Evolutionary conservation across 1,284 basidiomycete genomes (phyloP), one percentile per base, ranked within the genome.

Genomic region (Earliella scabrosa): DNA sequence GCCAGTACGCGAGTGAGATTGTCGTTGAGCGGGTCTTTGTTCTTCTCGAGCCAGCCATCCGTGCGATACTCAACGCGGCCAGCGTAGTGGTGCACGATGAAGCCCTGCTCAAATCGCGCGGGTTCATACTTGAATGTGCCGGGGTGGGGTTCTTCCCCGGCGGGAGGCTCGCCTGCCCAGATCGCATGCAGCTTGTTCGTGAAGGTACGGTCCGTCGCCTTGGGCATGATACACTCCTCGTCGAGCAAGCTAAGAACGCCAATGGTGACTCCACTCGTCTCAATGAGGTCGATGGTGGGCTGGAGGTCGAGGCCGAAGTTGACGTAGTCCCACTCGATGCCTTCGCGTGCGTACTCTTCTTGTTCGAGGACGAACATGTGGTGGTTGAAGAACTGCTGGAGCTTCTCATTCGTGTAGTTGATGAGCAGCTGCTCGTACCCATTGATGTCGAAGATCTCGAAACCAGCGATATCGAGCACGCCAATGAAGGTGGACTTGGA

Each of bases 321-420:
- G 75, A 98, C 91, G 70, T 97, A 98, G 70, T 97, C 91, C 97
- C 97, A 99, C 59, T 97, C 89, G 72, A 99, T 99, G 40, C 90
- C 90, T 72, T 99, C 97, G 24, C 97, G 86, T 13, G 94, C 85
- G 74, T 99, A 99, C 74, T 99, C 97, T 71, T 99, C 97, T 73
- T 99, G 97, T 77, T 99, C 97, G 36, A 99, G 85, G 13, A 98
- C 95, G 73, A 99, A 99, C 97, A 99, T 99, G 75, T 99, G 97
- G 73, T 98, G 95, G 70, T 99, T 99, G 85, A 98, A 98, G 77
- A 96, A 97, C 70, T 96, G 95, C 71, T 97, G 95, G 8, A 98
- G 82, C 70, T 91, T 95, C 80, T 98, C 95, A 77, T 99, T 99
- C 40, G 97, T 99, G 71, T 95, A 98, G 72, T 99, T 99, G 85